phyloP scores from a whole-genome alignment of 495 filamentous ascomycete genomes.

The Durotheca rogersii region DNA sequence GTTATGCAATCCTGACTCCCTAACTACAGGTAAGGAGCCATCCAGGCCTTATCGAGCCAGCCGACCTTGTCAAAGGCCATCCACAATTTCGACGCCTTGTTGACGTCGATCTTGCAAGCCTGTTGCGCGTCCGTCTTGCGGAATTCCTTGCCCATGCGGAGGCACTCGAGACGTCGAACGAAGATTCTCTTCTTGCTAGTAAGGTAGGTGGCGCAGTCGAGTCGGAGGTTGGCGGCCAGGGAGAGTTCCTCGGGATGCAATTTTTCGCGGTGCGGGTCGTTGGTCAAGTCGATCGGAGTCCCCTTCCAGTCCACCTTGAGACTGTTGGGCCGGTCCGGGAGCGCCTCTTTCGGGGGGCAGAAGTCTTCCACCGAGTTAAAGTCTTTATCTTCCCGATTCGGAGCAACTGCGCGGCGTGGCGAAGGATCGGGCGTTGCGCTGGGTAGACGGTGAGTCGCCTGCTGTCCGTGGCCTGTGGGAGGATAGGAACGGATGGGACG shows the following conservation, averaged over 20 bases:
- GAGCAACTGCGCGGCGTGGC: slow-evolving; percentile 42
- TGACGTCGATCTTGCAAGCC: slow-evolving; percentile 97
- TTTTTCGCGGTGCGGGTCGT: slow-evolving; percentile 73
- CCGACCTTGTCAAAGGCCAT: slow-evolving; percentile 86
- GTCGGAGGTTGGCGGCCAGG: slow-evolving; percentile 76
- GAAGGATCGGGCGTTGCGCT: slow-evolving; percentile 47
- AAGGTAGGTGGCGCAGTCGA: slow-evolving; percentile 88
- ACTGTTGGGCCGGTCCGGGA: slow-evolving; percentile 59
- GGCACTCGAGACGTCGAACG: slow-evolving; percentile 66
- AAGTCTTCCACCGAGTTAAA: slow-evolving; percentile 76
- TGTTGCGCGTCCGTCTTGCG: slow-evolving; percentile 97
- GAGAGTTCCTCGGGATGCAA: slow-evolving; percentile 78
- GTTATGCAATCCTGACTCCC: not conserved
- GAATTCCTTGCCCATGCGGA: slow-evolving; percentile 78
- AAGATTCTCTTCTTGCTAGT: slow-evolving; percentile 96
- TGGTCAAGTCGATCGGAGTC: slow-evolving; percentile 72
- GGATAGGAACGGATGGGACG: slow-evolving; percentile 33
- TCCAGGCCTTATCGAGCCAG: slow-evolving; percentile 72
- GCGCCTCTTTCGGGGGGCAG: slow-evolving; percentile 68
- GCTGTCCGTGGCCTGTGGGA: slow-evolving; percentile 3
- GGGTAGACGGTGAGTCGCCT: slow-evolving; percentile 28
- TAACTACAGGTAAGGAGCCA: slow-evolving; percentile 56
- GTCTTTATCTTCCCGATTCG: slow-evolving; percentile 80
- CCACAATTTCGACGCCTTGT: slow-evolving; percentile 97
- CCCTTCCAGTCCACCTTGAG: slow-evolving; percentile 91